Conservation (phyloP, 2,329 filamentous ascomycete genomes). For the Grosmannia huntii region DNA sequence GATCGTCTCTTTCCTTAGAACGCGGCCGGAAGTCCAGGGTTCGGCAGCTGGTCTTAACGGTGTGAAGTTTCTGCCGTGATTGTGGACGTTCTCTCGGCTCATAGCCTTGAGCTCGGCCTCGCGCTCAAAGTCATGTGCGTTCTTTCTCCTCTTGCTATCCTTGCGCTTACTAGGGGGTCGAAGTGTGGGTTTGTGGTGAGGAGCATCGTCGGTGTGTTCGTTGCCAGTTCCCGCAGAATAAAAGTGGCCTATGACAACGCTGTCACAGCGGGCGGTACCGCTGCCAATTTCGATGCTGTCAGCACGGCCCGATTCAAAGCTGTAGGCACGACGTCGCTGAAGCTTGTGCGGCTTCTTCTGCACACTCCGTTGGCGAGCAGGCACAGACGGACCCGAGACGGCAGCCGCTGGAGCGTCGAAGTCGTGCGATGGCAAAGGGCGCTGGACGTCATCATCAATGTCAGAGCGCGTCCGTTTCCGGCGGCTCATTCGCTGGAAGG, state of each 20-base stretch:
- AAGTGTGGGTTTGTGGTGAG: slow-evolving; percentile 34
- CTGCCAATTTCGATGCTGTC: slow-evolving; percentile 36
- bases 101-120: slow-evolving; percentile 84
- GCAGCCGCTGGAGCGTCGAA: slow-evolving; percentile 14
- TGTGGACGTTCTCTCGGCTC: slow-evolving; percentile 34
- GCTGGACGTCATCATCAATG: slow-evolving; percentile 32
- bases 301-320: slow-evolving; percentile 47
- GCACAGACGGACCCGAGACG: slow-evolving; percentile 13
- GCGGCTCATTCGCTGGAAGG: slow-evolving; percentile 63
- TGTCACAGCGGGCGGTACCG: slow-evolving; percentile 9
- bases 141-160: slow-evolving; percentile 68
- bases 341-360: slow-evolving; percentile 36
- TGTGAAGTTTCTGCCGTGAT: slow-evolving; percentile 33
- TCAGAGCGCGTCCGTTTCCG: slow-evolving; percentile 43
- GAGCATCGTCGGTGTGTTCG: slow-evolving; percentile 1
- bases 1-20: slow-evolving; percentile 50
- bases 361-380: slow-evolving; percentile 13
- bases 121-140: slow-evolving; percentile 55
- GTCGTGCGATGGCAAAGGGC: slow-evolving; percentile 18
- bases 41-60: slow-evolving; percentile 51
- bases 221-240: slow-evolving; percentile 5
- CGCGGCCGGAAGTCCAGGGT: slow-evolving; percentile 45
- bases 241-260: not conserved
- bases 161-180: slow-evolving; percentile 51
- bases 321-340: slow-evolving; percentile 41